Evolutionary conservation across 1,284 basidiomycete species (phyloP), one percentile per base, ranked within the genome.

Genomic region (Hymenochaete sp.): DNA sequence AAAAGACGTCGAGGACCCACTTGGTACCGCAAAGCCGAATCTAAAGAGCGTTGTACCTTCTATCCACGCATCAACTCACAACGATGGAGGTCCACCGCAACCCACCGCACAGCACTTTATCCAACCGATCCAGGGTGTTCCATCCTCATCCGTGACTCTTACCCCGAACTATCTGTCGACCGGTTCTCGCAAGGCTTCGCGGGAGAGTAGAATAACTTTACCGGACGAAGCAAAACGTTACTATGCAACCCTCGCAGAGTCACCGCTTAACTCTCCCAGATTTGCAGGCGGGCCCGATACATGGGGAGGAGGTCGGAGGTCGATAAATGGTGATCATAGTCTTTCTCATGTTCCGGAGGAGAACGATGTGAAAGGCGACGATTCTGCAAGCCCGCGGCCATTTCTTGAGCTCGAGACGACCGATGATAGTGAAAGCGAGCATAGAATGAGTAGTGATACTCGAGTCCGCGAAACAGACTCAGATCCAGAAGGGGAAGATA

Each of bases 141-240:
- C 19, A 45, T 22, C 50, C 38, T 27, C 49, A 36, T 37, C 48
- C 42, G 16, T 51, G 13, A 41, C 22, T 40, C 25, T 51, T 6
- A 26, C 45, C n/a, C 45, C 49, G 13, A 51, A 43, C 26, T 47
- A 44, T 35, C 26, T 47, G 29, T 28, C 40, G 13, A 25, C 45
- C 3, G 31, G 16, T 11, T 27, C 57, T 38, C 55, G 59, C 8
- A 60, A 58, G 27, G 49, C 53, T 1, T 67, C 67, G 11, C 67
- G 72, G 47, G 79, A 81, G 40, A 85, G 80, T 10, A 71, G 73
- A 26, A 73, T 81, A 42, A 77, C 77, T 27, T 66, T 85, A 26
- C 80, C 84, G 1, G 82, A 85, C 48, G 85, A 87, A 59, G 78
- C 81, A 13, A 75, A 67, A 52, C 73, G 72, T 36, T 86, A 82